Evolutionary conservation across 2,329 filamentous ascomycete genomes (phyloP).

Genomic region (Pseudocercospora vitis): DNA sequence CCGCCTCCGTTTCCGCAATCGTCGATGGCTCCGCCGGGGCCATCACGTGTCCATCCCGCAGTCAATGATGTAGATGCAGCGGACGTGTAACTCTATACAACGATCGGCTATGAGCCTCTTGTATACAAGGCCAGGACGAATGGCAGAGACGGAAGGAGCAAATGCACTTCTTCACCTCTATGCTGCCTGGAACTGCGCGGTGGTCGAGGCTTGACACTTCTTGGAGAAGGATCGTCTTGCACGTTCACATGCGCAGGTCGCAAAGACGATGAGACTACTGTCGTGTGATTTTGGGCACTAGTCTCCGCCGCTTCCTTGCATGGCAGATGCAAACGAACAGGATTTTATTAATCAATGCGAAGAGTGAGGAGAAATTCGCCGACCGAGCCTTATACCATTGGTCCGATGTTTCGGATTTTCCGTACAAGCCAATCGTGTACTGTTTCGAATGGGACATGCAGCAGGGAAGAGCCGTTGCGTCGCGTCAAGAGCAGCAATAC

Average conservation of each 20-base stretch:
- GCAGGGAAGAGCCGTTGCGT: conserved; percentile 17
- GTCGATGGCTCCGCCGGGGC: not conserved
- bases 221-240: not conserved
- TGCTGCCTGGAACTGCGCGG: not conserved
- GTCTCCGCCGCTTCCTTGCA: conserved; percentile 13
- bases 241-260: conserved; percentile 5
- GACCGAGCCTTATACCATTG: conserved; percentile 15
- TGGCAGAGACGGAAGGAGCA: not conserved
- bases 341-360: conserved; percentile 9
- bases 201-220: not conserved
- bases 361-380: conserved; percentile 1
- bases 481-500: not conserved
- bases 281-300: conserved; percentile 6
- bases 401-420: conserved; percentile 8
- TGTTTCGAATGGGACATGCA: conserved; percentile 18
- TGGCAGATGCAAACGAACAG: conserved; percentile 9
- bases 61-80: not conserved
- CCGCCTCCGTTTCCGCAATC: conserved; percentile 27
- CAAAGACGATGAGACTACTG: conserved; percentile 4
- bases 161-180: conserved; percentile 7
- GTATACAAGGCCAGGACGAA: not conserved
- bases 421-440: conserved; percentile 8
- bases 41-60: conserved; percentile 17
- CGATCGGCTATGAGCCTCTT: not conserved
- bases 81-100: not conserved